These are phyloP conservation scores for Globisporangium radiosum DNA, from an alignment of 352 stramenopile species.

Conservation along the genomic window DNA sequence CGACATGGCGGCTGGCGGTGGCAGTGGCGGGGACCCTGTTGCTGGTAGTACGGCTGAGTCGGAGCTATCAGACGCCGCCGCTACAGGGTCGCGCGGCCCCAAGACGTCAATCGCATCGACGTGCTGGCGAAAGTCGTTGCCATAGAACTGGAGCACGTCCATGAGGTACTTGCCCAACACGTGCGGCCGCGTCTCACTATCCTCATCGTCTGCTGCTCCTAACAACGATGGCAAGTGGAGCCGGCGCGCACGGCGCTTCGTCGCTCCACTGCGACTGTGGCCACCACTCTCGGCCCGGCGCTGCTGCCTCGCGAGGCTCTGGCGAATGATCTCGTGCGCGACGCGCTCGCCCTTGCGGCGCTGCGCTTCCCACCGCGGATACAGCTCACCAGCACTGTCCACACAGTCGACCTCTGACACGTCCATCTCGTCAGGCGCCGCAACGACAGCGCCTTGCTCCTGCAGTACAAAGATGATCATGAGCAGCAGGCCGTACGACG, in stretches of 20 bases:
- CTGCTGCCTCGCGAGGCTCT: conserved; percentile 32
- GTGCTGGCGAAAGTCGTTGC: conserved; percentile 73
- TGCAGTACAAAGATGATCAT: conserved; percentile 71
- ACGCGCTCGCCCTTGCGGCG: conserved; percentile 38
- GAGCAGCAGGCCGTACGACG: conserved; percentile 81
- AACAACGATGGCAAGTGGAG: conserved; percentile 35
- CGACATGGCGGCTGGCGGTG: conserved; percentile 7
- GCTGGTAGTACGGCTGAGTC: not conserved
- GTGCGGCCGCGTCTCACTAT: conserved; percentile 36
- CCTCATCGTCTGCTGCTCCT: conserved; percentile 3
- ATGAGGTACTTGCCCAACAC: conserved; percentile 78
- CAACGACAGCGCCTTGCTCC: conserved; percentile 49
- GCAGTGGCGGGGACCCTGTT: not conserved
- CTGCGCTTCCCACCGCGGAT: conserved; percentile 38
- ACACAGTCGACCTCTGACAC: not conserved
- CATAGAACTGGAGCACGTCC: conserved; percentile 81
- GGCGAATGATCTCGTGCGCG: conserved; percentile 44
- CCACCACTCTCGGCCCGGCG: conserved; percentile 15
- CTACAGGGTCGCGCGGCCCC: not conserved
- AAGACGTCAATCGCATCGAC: conserved; percentile 44
- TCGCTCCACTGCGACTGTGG: conserved; percentile 2
- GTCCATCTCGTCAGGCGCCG: not conserved
- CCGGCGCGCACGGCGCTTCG: conserved; percentile 17
- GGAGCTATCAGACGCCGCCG: not conserved
- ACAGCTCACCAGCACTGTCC: not conserved